phyloP scores from a whole-genome alignment of 2,329 filamentous ascomycete species.

The Aureobasidium sp. region DNA sequence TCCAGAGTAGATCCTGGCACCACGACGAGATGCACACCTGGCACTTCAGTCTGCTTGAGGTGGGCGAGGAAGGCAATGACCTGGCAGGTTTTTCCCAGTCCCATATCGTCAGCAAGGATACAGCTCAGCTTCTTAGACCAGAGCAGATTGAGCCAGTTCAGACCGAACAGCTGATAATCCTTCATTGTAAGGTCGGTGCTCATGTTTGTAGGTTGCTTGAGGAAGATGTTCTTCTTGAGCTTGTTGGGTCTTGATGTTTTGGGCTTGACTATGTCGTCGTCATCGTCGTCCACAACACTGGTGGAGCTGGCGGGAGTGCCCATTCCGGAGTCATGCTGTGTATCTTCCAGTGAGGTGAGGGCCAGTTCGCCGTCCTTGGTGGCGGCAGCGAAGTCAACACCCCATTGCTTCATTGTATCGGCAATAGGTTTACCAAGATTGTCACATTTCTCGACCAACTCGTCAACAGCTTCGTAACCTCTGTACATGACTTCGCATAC shows the following conservation, averaged over 20 bases:
- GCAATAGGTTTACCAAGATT: constrained; percentile 59
- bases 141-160: constrained; percentile 88
- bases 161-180: constrained; percentile 84
- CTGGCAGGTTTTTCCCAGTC: constrained; percentile 87
- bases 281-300: constrained; percentile 25
- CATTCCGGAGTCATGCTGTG: constrained; percentile 55
- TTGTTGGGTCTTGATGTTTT: constrained; percentile 26
- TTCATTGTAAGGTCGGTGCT: constrained; percentile 69
- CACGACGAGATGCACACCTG: constrained; percentile 73
- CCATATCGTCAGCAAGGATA: constrained; percentile 97
- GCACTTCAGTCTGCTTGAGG: constrained; percentile 59
- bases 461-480: constrained; percentile 75
- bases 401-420: constrained; percentile 59
- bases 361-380: constrained; percentile 54
- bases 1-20: constrained; percentile 90
- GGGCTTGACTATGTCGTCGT: constrained; percentile 26
- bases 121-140: constrained; percentile 73
- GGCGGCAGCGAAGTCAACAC: constrained; percentile 54
- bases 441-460: constrained; percentile 70
- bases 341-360: constrained; percentile 45
- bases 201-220: constrained; percentile 71
- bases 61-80: constrained; percentile 88
- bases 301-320: constrained; percentile 48
- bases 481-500: constrained; percentile 64
- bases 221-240: constrained; percentile 36